phyloP scores from a whole-genome alignment of 495 filamentous ascomycete species.

The Neurospora terricola region DNA sequence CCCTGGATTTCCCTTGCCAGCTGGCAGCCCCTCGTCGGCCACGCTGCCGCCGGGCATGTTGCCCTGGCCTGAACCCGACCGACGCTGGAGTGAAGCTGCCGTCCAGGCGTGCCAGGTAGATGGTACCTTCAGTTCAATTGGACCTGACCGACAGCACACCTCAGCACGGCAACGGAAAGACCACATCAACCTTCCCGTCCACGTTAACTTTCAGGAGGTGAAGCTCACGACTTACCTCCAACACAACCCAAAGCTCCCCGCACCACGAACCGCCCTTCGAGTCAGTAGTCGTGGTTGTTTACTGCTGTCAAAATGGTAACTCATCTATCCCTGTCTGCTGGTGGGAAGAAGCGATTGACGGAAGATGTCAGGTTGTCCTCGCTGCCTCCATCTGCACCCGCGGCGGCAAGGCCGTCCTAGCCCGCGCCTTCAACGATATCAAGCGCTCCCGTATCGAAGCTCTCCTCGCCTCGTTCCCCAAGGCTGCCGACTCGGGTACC shows the following conservation, averaged over 20 bases:
- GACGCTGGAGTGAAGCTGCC: background rate
- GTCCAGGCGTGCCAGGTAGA: background rate
- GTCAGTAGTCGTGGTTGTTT: background rate
- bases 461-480: constrained; percentile 90
- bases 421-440: constrained; percentile 93
- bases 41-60: background rate
- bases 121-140: background rate
- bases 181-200: constrained; percentile 16
- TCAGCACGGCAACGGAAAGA: constrained; percentile 9
- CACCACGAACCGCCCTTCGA: background rate
- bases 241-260: background rate
- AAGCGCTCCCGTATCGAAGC: constrained; percentile 92
- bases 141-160: background rate
- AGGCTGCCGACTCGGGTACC: constrained; percentile 85
- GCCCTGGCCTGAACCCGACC: background rate
- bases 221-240: constrained; percentile 8
- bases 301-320: constrained; percentile 18
- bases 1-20: constrained; percentile 8
- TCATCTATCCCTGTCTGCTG: background rate
- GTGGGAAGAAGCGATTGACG: constrained; percentile 6
- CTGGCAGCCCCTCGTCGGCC: constrained; percentile 17
- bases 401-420: constrained; percentile 93
- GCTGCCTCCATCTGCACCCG: constrained; percentile 98
- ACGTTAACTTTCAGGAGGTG: constrained; percentile 7
- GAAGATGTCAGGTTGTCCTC: constrained; percentile 62